Evolutionary conservation across 2,329 filamentous ascomycete species (phyloP).

Genomic region (Trichoderma koningii): DNA sequence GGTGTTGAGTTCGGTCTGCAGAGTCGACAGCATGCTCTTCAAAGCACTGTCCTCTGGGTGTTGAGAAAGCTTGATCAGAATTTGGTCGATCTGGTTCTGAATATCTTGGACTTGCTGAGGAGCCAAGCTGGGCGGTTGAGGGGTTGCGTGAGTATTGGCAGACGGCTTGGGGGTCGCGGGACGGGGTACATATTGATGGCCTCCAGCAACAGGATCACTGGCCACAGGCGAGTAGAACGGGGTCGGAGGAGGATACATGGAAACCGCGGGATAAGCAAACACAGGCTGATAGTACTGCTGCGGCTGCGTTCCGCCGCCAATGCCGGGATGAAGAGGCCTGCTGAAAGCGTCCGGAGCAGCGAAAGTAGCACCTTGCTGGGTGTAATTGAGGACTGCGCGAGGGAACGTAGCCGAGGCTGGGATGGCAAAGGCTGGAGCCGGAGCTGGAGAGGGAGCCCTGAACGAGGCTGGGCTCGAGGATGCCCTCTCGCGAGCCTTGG

Average conservation of each 20-base stretch:
- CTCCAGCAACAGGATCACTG: constrained; percentile 1
- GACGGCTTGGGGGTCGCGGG: neutral
- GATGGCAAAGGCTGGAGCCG: constrained; percentile 14
- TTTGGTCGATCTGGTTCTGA: constrained; percentile 36
- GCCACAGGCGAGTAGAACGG: neutral
- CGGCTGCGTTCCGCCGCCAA: neutral
- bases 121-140: constrained; percentile 4
- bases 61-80: constrained; percentile 33
- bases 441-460: constrained; percentile 1
- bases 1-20: constrained; percentile 38
- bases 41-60: constrained; percentile 33
- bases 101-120: constrained; percentile 34
- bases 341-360: neutral
- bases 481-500: constrained; percentile 13
- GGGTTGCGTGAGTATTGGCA: neutral
- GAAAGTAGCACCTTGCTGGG: neutral
- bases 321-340: neutral
- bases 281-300: constrained; percentile 22
- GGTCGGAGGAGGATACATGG: neutral
- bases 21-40: constrained; percentile 32
- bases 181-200: neutral
- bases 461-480: constrained; percentile 12
- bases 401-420: constrained; percentile 27
- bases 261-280: constrained; percentile 25
- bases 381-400: neutral